phyloP scores from a whole-genome alignment of 108 stramenopile genomes.

The Cyclostephanos invisitatus region DNA sequence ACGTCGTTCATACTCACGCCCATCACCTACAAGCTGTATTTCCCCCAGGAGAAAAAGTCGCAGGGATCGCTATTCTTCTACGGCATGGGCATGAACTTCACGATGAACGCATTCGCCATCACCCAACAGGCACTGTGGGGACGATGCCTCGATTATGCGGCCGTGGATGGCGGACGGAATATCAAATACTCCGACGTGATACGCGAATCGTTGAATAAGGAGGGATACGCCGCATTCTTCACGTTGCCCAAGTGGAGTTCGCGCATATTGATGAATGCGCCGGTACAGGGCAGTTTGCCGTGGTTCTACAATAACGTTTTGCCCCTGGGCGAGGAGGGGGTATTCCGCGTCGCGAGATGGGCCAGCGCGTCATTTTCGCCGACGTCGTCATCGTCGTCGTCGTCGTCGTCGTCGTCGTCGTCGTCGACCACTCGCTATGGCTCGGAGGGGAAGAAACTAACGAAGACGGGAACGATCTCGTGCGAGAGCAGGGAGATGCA shows the following conservation, averaged over 20 bases:
- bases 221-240: constrained; percentile 74
- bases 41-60: constrained; percentile 71
- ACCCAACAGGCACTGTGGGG: constrained; percentile 84
- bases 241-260: constrained; percentile 73
- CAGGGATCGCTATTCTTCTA: constrained; percentile 66
- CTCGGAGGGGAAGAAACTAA: neutral
- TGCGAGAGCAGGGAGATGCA: neutral
- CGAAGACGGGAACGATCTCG: neutral
- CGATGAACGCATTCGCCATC: constrained; percentile 74
- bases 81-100: constrained; percentile 75
- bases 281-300: constrained; percentile 66
- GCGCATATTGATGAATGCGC: constrained; percentile 82
- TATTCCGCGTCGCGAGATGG: constrained; percentile 36
- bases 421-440: neutral
- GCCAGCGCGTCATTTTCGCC: constrained; percentile 4
- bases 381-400: neutral
- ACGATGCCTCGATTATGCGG: constrained; percentile 58
- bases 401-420: neutral
- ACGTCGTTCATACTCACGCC: constrained; percentile 72
- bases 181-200: constrained; percentile 59
- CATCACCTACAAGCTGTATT: constrained; percentile 67
- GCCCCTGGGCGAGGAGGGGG: constrained; percentile 65
- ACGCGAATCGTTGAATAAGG: constrained; percentile 44
- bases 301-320: constrained; percentile 85
- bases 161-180: constrained; percentile 31